Evolutionary conservation across 106 monocot genomes (phyloP).

Genomic region (Dioscorea alata): DNA sequence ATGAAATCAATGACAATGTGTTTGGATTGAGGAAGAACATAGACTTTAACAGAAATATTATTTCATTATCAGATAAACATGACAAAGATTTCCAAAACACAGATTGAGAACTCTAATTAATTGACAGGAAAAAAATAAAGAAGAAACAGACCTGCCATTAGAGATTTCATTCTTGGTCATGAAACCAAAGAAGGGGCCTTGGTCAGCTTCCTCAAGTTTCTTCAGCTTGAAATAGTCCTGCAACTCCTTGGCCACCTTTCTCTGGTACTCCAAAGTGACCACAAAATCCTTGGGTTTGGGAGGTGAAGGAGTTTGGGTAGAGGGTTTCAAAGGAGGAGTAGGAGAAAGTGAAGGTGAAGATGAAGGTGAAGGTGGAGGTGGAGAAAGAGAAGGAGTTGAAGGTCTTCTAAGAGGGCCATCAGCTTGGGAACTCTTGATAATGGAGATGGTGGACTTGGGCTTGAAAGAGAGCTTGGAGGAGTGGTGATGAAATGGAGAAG

Average conservation of each 20-base stretch:
- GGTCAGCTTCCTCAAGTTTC: slow-evolving; percentile 72
- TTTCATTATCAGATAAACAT: too few species aligned
- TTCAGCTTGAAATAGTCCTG: slow-evolving; percentile 95
- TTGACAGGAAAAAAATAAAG: background rate
- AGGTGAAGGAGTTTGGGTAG: slow-evolving; percentile 17
- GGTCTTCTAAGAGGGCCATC: slow-evolving; percentile 90
- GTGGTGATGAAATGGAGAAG: slow-evolving; percentile 10
- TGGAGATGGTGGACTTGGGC: slow-evolving; percentile 15
- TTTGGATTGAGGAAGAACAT: too few species aligned
- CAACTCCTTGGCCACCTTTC: slow-evolving; percentile 90
- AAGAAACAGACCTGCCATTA: slow-evolving; percentile 68
- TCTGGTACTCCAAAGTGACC: slow-evolving; percentile 90
- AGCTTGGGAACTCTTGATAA: slow-evolving; percentile 58
- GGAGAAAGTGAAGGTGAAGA: slow-evolving; percentile 39
- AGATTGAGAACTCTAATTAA: background rate
- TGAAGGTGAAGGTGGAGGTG: slow-evolving; percentile 33
- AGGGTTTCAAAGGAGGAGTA: slow-evolving; percentile 19
- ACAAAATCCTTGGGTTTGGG: slow-evolving; percentile 13
- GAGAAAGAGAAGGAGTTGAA: slow-evolving; percentile 34
- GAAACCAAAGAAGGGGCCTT: slow-evolving; percentile 90
- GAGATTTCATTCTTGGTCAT: slow-evolving; percentile 76
- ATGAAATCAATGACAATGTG: too few species aligned
- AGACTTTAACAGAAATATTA: too few species aligned
- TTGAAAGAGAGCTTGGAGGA: slow-evolving; percentile 11
- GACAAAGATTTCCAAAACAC: too few species aligned